Base-by-base conservation (phyloP, 148 eudicot genomes). In the Arbutus unedo region DNA sequence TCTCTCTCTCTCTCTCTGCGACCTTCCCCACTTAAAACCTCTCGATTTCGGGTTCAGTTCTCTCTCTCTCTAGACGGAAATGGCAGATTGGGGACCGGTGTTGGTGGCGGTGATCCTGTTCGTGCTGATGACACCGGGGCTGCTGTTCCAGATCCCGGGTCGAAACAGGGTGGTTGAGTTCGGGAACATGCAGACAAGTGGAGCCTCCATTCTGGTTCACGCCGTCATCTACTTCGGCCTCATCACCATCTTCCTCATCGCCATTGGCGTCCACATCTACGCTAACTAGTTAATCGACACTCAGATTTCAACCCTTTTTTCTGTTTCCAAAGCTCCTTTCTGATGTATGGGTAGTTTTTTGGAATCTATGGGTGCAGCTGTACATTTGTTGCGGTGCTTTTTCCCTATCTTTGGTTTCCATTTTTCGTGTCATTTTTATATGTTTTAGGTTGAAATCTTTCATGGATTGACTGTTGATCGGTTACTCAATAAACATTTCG, bases 81-180 rank as follows among this genome's bases (percentile, higher is more conserved):
- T 91, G 93, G 91, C 87, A 18, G 93, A 91, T 56, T 91, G 93
- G 93, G 93, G 91, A 1, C 92, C 91, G 51, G 95, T 92, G 50
- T 71, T 92, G 18, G 84, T 92, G 19, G 95, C 92, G 60, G 87
- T 88, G 86, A 90, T 91, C 78, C 62, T 92, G 45, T 92, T 92
- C 82, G 90, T 92, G 56, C 72, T 92, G 6, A 6, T 91, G 41
- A 86, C 88, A 6, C 95, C 95, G 48, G 95, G 95, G 0, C 66
- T 91, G 0, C 84, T 92, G n/a, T 87, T 92, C 41, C 92, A 91
- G 86, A 66, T 92, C 16, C 95, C 93, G n/a, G 95, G 92, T 3
- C 82, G 84, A 11, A 85, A 85, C 25, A 76, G 87, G 49, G 77
- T 89, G 8, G 60, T 91, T 2, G 95, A 91, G 87, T 91, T 92